These are phyloP conservation scores for Bruguiera gymnorhiza DNA, from an alignment of 345 rosid genomes.

Conservation along the genomic window DNA sequence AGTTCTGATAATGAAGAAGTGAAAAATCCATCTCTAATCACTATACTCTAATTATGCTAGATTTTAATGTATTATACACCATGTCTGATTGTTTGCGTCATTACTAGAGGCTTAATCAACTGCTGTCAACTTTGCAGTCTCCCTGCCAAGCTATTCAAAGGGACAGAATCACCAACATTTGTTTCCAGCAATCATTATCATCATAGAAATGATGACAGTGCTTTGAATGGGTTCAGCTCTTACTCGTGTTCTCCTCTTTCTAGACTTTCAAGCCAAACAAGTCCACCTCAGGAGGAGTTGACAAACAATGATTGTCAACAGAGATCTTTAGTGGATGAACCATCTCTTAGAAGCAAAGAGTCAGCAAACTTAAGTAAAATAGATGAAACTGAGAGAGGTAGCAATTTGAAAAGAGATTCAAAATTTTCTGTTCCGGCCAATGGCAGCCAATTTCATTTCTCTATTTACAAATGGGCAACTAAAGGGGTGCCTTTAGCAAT, in stretches of 20 bases:
- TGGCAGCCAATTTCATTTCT: slow-evolving; percentile 64
- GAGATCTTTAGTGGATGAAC: slow-evolving; percentile 36
- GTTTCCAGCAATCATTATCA: slow-evolving; percentile 39
- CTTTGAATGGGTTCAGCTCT: slow-evolving; percentile 23
- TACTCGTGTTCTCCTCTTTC: slow-evolving; percentile 43
- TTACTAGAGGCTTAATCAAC: not conserved
- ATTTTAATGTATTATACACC: not conserved
- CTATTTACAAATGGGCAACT: slow-evolving; percentile 91
- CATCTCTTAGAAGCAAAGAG: slow-evolving; percentile 23
- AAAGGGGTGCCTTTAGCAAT: slow-evolving; percentile 51
- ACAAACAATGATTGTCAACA: slow-evolving; percentile 19
- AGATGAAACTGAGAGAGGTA: slow-evolving; percentile 27
- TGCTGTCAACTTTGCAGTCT: slow-evolving; percentile 44
- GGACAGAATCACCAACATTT: slow-evolving; percentile 54
- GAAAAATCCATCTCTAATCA: too few relatives aligned
- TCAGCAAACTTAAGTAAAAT: slow-evolving; percentile 17
- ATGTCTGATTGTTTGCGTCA: slow-evolving; percentile 2
- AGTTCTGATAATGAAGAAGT: too few relatives aligned
- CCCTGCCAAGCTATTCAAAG: slow-evolving; percentile 48
- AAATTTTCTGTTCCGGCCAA: slow-evolving; percentile 20
- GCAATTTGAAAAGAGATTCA: slow-evolving; percentile 26
- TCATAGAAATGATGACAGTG: slow-evolving; percentile 38
- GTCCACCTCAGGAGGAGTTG: slow-evolving; percentile 27
- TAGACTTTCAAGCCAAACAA: slow-evolving; percentile 41
- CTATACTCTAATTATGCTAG: too few relatives aligned